Evolutionary conservation across 75 land plant genomes (phyloP).

Genomic region (Pseudotsuga menziesii): DNA sequence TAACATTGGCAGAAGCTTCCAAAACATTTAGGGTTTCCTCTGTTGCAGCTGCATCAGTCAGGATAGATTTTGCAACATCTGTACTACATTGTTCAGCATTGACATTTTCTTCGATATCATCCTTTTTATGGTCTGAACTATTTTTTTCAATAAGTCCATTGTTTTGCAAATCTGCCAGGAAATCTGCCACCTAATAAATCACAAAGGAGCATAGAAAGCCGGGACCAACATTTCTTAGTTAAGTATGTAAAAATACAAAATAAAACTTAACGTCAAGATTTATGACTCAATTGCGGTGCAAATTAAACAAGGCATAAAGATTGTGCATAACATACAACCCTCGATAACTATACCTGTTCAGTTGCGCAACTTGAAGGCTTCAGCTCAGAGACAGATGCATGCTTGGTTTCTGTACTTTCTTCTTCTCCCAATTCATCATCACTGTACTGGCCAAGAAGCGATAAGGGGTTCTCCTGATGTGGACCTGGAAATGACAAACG

Average conservation of each 20-base stretch:
- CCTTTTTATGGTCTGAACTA: background rate
- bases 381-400: background rate
- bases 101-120: background rate
- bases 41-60: constrained; percentile 13
- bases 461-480: constrained; percentile 58
- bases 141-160: constrained; percentile 24
- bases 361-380: constrained; percentile 15
- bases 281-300: background rate
- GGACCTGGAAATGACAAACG: constrained; percentile 38
- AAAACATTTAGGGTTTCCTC: constrained; percentile 6
- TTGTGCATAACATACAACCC: background rate
- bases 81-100: background rate
- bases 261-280: background rate
- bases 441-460: constrained; percentile 89
- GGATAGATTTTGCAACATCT: background rate
- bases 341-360: constrained; percentile 38
- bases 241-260: background rate
- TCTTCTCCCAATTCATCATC: constrained; percentile 74
- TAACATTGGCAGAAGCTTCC: background rate
- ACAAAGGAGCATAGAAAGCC: background rate
- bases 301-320: background rate
- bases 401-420: constrained; percentile 4
- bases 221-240: background rate
- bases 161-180: constrained; percentile 37
- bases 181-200: constrained; percentile 34